Evolutionary conservation across 768 basidiomycete genomes (phyloP), one percentile per base, ranked within the genome.

Genomic region (Tulasnella sp.): DNA sequence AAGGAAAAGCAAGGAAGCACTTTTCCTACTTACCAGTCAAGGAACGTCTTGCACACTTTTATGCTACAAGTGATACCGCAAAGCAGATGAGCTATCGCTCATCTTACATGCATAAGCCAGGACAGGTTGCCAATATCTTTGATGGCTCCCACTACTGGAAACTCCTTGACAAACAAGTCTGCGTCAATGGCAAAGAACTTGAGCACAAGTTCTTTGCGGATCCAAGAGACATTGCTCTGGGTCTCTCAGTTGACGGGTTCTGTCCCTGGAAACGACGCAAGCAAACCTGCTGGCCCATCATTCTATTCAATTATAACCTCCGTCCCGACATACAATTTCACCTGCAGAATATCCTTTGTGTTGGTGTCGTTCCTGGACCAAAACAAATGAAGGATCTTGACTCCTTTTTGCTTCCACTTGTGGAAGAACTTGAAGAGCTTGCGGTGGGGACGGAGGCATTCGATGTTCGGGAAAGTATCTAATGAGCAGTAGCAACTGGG

Each of bases 291-390:
- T 74, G 69, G 61, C 73, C 70, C 0, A 49, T 76, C 4, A 53
- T 75, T 15, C 9, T 70, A 0, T 62, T 67, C 52, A 70, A 71
- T 52, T 68, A 66, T 58, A 74, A 74, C 45, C 58, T 74, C 0
- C 66, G 65, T 1, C 72, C 72, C 0, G 63, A 68, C 4, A 55
- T 66, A 4, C 61, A 65, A 2, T 68, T 65, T 28, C 67, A 65
- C 22, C 45, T 65, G 9, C 47, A 63, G 4, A 46, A 72, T 33
- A 58, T 72, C 4, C 41, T 75, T 2, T 63, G 61, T 25, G 35
- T 72, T 7, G 69, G 70, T 10, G 60, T 72, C 40, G 70, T 76
- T 41, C 73, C 72, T 1, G 70, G 74, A 0, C 73, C 69, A 0
- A 64, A 66, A 15, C 67, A 68, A 33, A 69, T 73, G 0, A 63